Evolutionary conservation across 257 asterid species (phyloP).

Genomic region (Plantago elongata): DNA sequence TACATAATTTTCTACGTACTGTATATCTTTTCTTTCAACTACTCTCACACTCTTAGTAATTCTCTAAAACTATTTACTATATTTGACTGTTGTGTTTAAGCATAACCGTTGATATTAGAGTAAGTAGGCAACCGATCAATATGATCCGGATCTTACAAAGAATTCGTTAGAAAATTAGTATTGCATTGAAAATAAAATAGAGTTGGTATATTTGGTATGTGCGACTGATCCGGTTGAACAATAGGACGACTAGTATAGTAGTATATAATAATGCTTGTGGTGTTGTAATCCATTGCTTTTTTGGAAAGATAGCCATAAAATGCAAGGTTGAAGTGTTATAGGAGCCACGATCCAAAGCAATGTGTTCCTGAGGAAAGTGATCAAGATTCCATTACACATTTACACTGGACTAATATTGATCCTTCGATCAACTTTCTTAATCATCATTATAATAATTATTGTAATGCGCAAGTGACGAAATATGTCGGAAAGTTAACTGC

Average conservation of each 20-base stretch:
- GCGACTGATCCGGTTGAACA: no score
- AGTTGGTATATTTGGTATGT: no score
- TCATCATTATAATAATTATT: conserved; percentile 12
- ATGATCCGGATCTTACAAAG: background rate
- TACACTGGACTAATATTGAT: conserved; percentile 3
- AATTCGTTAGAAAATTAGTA: no score
- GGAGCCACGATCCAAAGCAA: conserved; percentile 23
- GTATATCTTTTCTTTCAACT: background rate
- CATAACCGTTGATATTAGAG: no score
- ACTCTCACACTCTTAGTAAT: background rate
- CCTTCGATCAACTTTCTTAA: conserved; percentile 1
- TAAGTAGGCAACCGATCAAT: no score
- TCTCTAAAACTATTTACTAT: conserved; percentile 15
- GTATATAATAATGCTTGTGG: conserved; percentile 21
- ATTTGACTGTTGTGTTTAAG: background rate
- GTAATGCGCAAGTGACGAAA: conserved; percentile 10
- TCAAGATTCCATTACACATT: conserved; percentile 25
- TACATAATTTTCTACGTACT: no score
- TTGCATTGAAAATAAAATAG: no score
- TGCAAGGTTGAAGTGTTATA: conserved; percentile 12
- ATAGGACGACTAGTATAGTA: no score
- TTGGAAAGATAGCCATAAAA: background rate
- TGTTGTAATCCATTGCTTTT: conserved; percentile 37
- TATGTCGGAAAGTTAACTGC: conserved; percentile 15
- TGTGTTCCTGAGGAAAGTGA: conserved; percentile 26